Percentiles rank a stretch among this genome's conserved stretches.
phyloP scores from a whole-genome alignment of 2,329 filamentous ascomycete species.

The Emergomyces orientalis region DNA sequence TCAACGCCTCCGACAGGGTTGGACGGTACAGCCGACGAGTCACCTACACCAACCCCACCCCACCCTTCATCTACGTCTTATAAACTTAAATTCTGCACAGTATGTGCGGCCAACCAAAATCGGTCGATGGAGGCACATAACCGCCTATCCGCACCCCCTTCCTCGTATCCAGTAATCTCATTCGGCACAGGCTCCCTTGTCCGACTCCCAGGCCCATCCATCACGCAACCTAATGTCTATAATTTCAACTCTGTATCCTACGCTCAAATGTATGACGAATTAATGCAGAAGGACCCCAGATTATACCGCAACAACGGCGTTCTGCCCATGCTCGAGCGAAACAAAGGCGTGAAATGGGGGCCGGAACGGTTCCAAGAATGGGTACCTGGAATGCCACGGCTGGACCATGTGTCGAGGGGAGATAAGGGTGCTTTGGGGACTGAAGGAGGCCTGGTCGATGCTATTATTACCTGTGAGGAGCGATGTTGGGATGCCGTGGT shows the following conservation, averaged over 20 bases:
- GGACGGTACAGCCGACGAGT: constrained; percentile 15
- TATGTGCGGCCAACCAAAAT: constrained; percentile 98
- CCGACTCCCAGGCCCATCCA: constrained; percentile 80
- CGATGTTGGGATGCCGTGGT: constrained; percentile 96
- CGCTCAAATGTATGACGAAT: constrained; percentile 85
- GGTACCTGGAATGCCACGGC: constrained; percentile 73
- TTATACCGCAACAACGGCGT: constrained; percentile 89
- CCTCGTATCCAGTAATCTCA: constrained; percentile 89
- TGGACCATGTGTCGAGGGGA: constrained; percentile 58
- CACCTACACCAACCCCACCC: constrained; percentile 15
- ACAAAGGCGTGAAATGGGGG: constrained; percentile 84
- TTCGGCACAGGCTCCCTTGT: constrained; percentile 95
- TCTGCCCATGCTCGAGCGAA: constrained; percentile 89
- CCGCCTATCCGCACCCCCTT: constrained; percentile 71
- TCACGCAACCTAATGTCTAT: constrained; percentile 93
- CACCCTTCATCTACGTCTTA: constrained; percentile 50
- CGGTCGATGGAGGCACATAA: constrained; percentile 99
- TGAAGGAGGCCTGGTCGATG: constrained; percentile 81
- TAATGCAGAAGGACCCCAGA: constrained; percentile 72
- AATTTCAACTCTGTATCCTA: constrained; percentile 97
- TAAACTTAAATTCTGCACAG: constrained; percentile 50
- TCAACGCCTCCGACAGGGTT: constrained; percentile 14
- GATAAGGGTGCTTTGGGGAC: constrained; percentile 71
- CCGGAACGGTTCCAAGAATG: constrained; percentile 98
- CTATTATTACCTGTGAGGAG: constrained; percentile 96